phyloP scores from a whole-genome alignment of 148 eudicot genomes.

The Fallopia convolvulus region DNA sequence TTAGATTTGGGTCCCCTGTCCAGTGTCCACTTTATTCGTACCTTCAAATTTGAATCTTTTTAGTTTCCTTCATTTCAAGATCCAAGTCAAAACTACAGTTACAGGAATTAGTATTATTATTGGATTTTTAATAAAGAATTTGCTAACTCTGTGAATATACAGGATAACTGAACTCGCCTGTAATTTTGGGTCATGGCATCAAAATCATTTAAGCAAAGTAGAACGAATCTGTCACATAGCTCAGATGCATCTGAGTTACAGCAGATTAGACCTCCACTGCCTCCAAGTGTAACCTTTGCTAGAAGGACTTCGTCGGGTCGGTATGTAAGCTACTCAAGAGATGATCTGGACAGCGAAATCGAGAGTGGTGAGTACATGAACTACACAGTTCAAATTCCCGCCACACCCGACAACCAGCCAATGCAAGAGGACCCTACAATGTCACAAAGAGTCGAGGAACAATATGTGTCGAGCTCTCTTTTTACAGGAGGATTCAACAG shows the following conservation, averaged over 20 bases:
- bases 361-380: slow-evolving; percentile 18
- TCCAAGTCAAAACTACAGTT: background rate
- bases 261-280: background rate
- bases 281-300: slow-evolving; percentile 19
- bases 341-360: slow-evolving; percentile 20
- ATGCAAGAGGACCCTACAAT: slow-evolving; percentile 14
- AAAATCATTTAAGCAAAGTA: slow-evolving; percentile 5
- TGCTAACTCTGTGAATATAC: background rate
- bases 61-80: background rate
- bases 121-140: background rate
- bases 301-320: slow-evolving; percentile 24
- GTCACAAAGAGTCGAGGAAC: slow-evolving; percentile 24
- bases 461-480: slow-evolving; percentile 24
- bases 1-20: background rate
- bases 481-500: slow-evolving; percentile 26
- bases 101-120: background rate
- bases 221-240: background rate
- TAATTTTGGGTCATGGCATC: background rate
- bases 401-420: slow-evolving; percentile 24
- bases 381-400: slow-evolving; percentile 24
- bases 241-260: slow-evolving; percentile 13
- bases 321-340: slow-evolving; percentile 18
- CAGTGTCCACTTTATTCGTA: background rate
- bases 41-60: background rate
- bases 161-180: background rate